Conservation (phyloP, 352 stramenopile species). For the Globisporangium abappressorium region DNA sequence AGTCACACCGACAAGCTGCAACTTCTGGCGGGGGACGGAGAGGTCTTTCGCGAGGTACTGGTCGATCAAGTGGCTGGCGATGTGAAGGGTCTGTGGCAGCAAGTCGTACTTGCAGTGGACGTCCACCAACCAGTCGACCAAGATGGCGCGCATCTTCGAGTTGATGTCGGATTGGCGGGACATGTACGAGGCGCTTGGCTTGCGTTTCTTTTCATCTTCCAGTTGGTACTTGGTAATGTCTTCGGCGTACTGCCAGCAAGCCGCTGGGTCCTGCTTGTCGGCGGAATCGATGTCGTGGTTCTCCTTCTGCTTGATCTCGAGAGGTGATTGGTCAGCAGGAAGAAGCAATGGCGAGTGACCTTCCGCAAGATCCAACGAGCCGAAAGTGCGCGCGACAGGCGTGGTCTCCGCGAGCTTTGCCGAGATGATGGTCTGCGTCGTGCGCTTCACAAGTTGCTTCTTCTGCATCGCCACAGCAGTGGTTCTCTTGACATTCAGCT, state of each 20-base stretch:
- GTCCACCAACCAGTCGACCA: conserved; percentile 99
- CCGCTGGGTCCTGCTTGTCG: conserved; percentile 58
- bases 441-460: conserved; percentile 38
- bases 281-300: conserved; percentile 72
- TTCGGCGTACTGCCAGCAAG: conserved; percentile 80
- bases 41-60: conserved; percentile 71
- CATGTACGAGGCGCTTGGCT: conserved; percentile 73
- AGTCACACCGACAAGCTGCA: conserved; percentile 96
- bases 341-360: conserved; percentile 25
- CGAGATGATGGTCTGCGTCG: conserved; percentile 20
- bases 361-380: conserved; percentile 30
- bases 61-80: conserved; percentile 84
- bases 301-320: conserved; percentile 22
- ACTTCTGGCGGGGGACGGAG: conserved; percentile 70
- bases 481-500: conserved; percentile 65
- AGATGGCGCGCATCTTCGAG: conserved; percentile 98
- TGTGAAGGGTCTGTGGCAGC: conserved; percentile 76
- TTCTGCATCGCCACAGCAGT: conserved; percentile 53
- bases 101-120: conserved; percentile 85
- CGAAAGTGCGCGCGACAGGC: conserved; percentile 32
- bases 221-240: conserved; percentile 84
- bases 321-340: conserved; percentile 14
- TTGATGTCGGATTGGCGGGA: conserved; percentile 96
- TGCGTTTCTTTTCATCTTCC: conserved; percentile 61
- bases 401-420: conserved; percentile 28